Base-by-base conservation (phyloP, 257 asterid species). In the Nicotiana tomentosiformis region DNA sequence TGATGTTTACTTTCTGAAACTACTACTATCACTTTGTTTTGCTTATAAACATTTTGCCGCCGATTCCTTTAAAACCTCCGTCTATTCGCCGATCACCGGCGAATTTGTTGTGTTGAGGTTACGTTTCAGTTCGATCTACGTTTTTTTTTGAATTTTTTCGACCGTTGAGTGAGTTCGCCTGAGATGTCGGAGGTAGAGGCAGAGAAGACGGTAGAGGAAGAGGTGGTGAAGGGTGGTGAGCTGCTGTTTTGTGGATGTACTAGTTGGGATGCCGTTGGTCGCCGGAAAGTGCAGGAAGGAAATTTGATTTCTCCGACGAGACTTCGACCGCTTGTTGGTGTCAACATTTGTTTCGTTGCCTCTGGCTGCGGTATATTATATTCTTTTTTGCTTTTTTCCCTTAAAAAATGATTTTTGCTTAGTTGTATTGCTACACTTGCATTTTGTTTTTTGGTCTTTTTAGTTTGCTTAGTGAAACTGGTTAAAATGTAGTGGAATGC, bases 191-290 rank as follows among this genome's bases (percentile, higher is more conserved):
- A 79, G 39, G 87, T 70, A 82, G 94, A 85, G 49, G 89, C 62
- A 65, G 93, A 91, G 88, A 87, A 90, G 88, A 86, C 80, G 81
- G 90, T 85, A 86, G 87, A 55, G 51, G 90, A 86, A 85, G 90
- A 66, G 87, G 77, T n/a, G 39, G 90, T 87, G 76, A 89, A 87
- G 84, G 93, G 95, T 33, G 99, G 99, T 18, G 98, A 94, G 93
- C 60, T 96, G 51, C 90, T 94, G 83, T 96, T 92, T 86, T 93
- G 98, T 86, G 99, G 99, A 9, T 89, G 97, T 5, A 93, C 97
- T 49, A 85, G 91, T 10, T 96, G 99, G 99, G 97, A 93, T 70
- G 87, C 89, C 20, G 82, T 96, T 90, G 99, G 99, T n/a, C 96
- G 97, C 65, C 91, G 94, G 74, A 90, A 89, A 86, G 89, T 89